phyloP scores from a whole-genome alignment of 257 asterid species.

The Fraxinus cuspidata region DNA sequence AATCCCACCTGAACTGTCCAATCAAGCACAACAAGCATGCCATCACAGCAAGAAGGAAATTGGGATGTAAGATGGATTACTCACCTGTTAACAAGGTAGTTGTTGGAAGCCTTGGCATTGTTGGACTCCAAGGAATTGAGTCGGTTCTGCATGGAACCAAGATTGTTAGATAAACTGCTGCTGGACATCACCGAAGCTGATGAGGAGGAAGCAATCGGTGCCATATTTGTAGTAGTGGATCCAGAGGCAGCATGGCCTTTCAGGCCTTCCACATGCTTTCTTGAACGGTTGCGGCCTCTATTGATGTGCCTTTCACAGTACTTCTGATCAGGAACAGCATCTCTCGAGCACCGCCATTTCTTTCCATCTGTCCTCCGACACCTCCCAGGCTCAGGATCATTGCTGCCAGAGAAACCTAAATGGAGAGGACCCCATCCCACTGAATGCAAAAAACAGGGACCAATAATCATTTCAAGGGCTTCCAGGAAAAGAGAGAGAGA shows the following conservation, averaged over 20 bases:
- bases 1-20: no score
- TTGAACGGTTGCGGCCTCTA: constrained; percentile 99
- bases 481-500: not conserved
- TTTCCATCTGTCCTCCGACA: constrained; percentile 98
- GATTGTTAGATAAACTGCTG: constrained; percentile 49
- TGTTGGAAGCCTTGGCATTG: constrained; percentile 38
- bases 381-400: constrained; percentile 96
- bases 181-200: constrained; percentile 53
- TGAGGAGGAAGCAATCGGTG: constrained; percentile 53
- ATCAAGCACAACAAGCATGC: no score
- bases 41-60: not conserved
- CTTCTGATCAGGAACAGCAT: constrained; percentile 94
- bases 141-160: constrained; percentile 51
- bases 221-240: constrained; percentile 62
- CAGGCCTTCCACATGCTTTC: constrained; percentile 99
- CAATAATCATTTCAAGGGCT: no score
- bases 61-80: constrained; percentile 1
- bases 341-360: constrained; percentile 99
- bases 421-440: constrained; percentile 93
- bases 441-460: constrained; percentile 22
- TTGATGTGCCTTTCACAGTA: constrained; percentile 98
- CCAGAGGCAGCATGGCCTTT: constrained; percentile 78
- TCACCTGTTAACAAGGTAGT: constrained; percentile 51
- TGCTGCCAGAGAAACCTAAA: constrained; percentile 77
- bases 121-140: constrained; percentile 41